phyloP scores from a whole-genome alignment of 116 monocot species.

The Posidonia oceanica region DNA sequence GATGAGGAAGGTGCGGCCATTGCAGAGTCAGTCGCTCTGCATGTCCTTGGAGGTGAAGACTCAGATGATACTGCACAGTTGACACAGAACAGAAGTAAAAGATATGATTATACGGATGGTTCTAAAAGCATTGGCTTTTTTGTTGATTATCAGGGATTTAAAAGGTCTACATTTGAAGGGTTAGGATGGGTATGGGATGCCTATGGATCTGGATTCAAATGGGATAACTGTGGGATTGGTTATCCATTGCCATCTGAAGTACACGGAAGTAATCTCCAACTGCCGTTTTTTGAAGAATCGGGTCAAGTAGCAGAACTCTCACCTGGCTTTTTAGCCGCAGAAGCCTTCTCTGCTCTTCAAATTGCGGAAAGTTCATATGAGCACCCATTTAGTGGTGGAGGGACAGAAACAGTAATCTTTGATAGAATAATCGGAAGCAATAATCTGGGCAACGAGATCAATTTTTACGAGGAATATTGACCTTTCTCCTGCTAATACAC shows the following conservation, averaged over 20 bases:
- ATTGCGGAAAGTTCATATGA: conserved; percentile 47
- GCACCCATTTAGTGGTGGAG: background rate
- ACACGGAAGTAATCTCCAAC: conserved; percentile 12
- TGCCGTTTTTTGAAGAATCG: conserved; percentile 26
- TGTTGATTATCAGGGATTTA: conserved; percentile 25
- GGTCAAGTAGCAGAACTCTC: conserved; percentile 23
- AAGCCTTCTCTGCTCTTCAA: conserved; percentile 63
- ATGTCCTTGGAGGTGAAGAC: conserved; percentile 88
- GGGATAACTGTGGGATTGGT: conserved; percentile 22
- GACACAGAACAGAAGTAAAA: conserved; percentile 15
- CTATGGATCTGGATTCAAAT: conserved; percentile 20
- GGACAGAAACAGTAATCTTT: background rate
- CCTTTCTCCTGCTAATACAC: background rate
- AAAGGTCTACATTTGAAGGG: conserved; percentile 21
- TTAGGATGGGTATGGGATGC: conserved; percentile 13
- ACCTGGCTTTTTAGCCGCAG: conserved; percentile 44
- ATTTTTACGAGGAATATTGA: conserved; percentile 18
- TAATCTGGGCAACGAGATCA: background rate
- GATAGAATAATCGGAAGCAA: conserved; percentile 10
- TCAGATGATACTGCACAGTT: conserved; percentile 34
- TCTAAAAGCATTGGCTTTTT: conserved; percentile 22
- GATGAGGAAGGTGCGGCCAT: conserved; percentile 85
- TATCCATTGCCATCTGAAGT: conserved; percentile 12
- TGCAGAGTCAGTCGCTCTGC: conserved; percentile 85
- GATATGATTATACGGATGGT: conserved; percentile 11